Conservation (phyloP, 2,329 filamentous ascomycete genomes). For the Phaeosphaeriaceae sp. region DNA sequence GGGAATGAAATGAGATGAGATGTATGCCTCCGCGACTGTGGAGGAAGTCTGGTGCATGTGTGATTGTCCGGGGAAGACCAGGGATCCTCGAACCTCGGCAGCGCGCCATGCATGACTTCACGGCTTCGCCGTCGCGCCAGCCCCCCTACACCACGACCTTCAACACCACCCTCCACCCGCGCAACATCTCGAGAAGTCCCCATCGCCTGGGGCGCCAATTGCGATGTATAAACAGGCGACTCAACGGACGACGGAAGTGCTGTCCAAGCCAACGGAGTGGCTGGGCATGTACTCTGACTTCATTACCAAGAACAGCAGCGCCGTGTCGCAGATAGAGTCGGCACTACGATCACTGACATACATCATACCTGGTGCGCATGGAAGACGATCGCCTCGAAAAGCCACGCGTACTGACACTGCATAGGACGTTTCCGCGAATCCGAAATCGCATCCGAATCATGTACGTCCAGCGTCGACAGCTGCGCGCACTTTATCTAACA, state of each 20-base stretch:
- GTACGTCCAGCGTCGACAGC: slow-evolving; percentile 50
- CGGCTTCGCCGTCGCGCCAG: slow-evolving; percentile 30
- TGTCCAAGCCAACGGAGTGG: slow-evolving; percentile 70
- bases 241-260: slow-evolving; percentile 52
- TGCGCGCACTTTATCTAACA: slow-evolving; percentile 23
- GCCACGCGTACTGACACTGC: slow-evolving; percentile 22
- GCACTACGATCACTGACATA: slow-evolving; percentile 92
- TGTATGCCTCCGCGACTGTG: not conserved
- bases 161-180: slow-evolving; percentile 22
- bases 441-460: slow-evolving; percentile 90
- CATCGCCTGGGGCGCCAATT: slow-evolving; percentile 25
- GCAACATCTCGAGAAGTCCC: slow-evolving; percentile 15
- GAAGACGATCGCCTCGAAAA: not conserved
- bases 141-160: slow-evolving; percentile 21
- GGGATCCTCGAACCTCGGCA: slow-evolving; percentile 41
- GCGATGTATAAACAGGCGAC: slow-evolving; percentile 49
- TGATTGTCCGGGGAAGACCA: slow-evolving; percentile 15
- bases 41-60: not conserved
- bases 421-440: slow-evolving; percentile 87
- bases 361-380: slow-evolving; percentile 78
- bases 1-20: not conserved
- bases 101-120: slow-evolving; percentile 36
- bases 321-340: slow-evolving; percentile 94
- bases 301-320: slow-evolving; percentile 91
- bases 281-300: slow-evolving; percentile 82